Conservation (phyloP, 257 asterid species). For the Primulina tabacum region DNA sequence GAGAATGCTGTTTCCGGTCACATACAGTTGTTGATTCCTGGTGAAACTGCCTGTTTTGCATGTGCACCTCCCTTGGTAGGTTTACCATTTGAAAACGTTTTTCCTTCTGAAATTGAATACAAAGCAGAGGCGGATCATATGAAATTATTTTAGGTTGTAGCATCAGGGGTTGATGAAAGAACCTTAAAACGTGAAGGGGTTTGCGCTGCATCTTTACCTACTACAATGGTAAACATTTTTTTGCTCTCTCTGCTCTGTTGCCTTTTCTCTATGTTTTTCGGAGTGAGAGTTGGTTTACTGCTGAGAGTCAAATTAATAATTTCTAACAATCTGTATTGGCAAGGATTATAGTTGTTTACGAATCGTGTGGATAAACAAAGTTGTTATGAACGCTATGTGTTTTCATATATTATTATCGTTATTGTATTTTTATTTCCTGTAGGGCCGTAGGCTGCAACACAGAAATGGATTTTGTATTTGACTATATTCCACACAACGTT, state of each 20-base stretch:
- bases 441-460: not conserved
- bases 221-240: conserved; percentile 76
- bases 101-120: conserved; percentile 11
- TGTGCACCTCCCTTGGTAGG: conserved; percentile 99
- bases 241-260: conserved; percentile 16
- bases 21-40: conserved; percentile 88
- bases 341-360: not conserved
- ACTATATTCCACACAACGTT: too few species aligned
- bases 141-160: conserved; percentile 65
- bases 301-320: not conserved
- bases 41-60: conserved; percentile 99
- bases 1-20: conserved; percentile 99
- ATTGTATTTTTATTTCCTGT: not conserved
- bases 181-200: conserved; percentile 98
- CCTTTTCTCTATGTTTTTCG: not conserved
- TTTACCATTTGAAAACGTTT: conserved; percentile 18
- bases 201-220: conserved; percentile 98
- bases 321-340: not conserved
- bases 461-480: not conserved
- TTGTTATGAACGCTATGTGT: not conserved
- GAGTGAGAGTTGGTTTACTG: not conserved
- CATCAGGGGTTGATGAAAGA: conserved; percentile 95
- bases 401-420: not conserved
- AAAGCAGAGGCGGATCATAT: conserved; percentile 4
- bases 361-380: not conserved